Base-by-base conservation (phyloP, 306 rosid species). In the Luffa acutangula region DNA sequence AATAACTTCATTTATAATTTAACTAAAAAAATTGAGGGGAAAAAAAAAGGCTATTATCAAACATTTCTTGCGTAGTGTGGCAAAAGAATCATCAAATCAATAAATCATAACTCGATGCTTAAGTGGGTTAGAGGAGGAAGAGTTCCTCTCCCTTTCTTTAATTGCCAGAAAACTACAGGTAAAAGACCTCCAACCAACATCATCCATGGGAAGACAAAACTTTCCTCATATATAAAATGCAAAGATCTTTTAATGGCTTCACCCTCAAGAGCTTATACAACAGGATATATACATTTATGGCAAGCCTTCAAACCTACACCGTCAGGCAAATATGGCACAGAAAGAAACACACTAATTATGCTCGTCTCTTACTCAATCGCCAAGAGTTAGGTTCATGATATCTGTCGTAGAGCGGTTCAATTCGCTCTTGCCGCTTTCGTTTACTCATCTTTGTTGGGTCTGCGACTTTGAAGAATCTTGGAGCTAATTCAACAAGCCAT, bases 311-410 rank as follows among this genome's bases (percentile, higher is more conserved):
- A 71, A 46, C 76, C 76, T 73, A 71, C 76, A 71, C 1, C 10
- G 59, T 73, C 77, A 73, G 41, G 25, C 58, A 49, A 46, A 73
- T 49, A 31, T 49, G 21, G 58, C 13, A 34, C 53, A 54, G 34
- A 4, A 75, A 52, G 25, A 34, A 51, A 3, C 34, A 59, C 48
- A 84, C 87, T 84, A 90, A 85, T 89, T 87, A 93, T 77, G 96
- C 96, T n/a, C 92, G 91, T 6, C 96, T 88, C 85, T 89, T 89
- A 79, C 97, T 91, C 84, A 93, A 85, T 48, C 98, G 91, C 98
- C 98, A 93, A 15, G 98, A 93, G 77, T 93, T 93, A 12, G 98
- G 98, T 85, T 93, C 97, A 2, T 93, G 94, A 85, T 93, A 91
- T 89, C 98, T 85, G 63, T 93, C 98, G 79, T 91, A 93, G 41